Conservation (phyloP, 441 rosid genomes). For the Croton laevigatus region DNA sequence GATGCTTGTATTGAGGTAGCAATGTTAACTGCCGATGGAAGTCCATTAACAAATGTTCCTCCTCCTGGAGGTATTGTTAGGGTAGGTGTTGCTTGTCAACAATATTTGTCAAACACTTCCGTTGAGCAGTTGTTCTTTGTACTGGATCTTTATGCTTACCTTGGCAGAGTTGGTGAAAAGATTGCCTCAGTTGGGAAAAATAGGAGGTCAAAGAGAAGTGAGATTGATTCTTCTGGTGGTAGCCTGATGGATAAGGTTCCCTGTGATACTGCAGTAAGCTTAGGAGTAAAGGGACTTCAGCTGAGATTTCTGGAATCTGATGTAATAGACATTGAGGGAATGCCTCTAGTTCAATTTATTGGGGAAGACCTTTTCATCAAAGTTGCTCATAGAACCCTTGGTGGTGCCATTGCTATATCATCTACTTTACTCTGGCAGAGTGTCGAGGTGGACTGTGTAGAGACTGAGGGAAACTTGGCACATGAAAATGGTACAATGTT, state of each 20-base stretch:
- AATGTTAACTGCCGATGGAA: conserved; percentile 91
- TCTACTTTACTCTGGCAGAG: conserved; percentile 72
- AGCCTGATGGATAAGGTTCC: conserved; percentile 91
- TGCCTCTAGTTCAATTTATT: conserved; percentile 84
- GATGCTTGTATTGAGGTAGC: conserved; percentile 73
- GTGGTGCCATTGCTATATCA: conserved; percentile 94
- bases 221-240: conserved; percentile 39
- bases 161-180: conserved; percentile 78
- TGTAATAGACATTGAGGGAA: conserved; percentile 49
- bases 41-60: conserved; percentile 73
- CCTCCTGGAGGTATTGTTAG: conserved; percentile 97
- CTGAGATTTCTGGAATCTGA: conserved; percentile 85
- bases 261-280: conserved; percentile 85
- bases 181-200: conserved; percentile 62
- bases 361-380: conserved; percentile 76
- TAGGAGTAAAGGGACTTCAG: conserved; percentile 65
- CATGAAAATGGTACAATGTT: conserved; percentile 32
- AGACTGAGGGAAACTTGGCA: conserved; percentile 50
- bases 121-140: conserved; percentile 96
- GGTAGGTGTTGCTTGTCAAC: conserved; percentile 82
- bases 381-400: conserved; percentile 93
- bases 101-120: conserved; percentile 82
- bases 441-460: conserved; percentile 82
- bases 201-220: conserved; percentile 40
- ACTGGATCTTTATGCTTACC: conserved; percentile 76